Evolutionary conservation across 768 basidiomycete genomes (phyloP), one percentile per base, ranked within the genome.

Genomic region (Leucocoprinus sp.): DNA sequence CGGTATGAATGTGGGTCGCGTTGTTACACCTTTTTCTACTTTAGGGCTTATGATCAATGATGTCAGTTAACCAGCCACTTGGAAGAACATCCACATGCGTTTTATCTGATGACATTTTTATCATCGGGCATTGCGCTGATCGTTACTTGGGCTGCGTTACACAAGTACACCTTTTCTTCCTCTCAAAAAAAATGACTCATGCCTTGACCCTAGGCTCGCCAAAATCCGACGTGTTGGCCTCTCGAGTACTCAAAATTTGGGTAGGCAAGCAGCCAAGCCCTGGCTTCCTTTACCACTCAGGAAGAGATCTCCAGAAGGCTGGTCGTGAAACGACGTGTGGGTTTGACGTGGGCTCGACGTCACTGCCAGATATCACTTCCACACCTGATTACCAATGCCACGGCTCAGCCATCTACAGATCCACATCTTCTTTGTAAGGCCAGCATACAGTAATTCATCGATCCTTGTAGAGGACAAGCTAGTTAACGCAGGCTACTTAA

Each of bases 1-100:
- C 55, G 93, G 93, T 12, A 97, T 97, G 93, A 97, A 96, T 62
- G 92, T 93, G 58, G 57, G 88, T 67, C 17, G 29, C 8, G 5
- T 3, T 8, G 5, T 3, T 5, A 45, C 12, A 50, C 55, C 21
- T 28, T 43, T 48, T 38, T 35, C 44, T 18, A 34, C 42, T 40
- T 23, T 39, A 49, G 54, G 42, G 55, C 31, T 29, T 38, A 22
- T 39, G 42, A 48, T 51, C 46, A 42, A 37, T 37, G 36, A 9
- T 14, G 27, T 28, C 55, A 86, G 91, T 70, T 93, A 61, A 70
- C 74, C 49, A 87, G 79, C 53, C 78, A 83, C 55, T 57, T 92
- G 51, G 92, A 95, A 58, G 60, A 68, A 5, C 72, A 79, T 50
- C 76, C 80, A 8, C 82, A 80, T 56, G 91, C 85, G 4, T 93